Percentiles rank a stretch among this genome's conserved stretches.
These are phyloP conservation scores for Paramyrothecium sp. DNA, from an alignment of 2,329 filamentous ascomycete genomes.

Conservation along the genomic window DNA sequence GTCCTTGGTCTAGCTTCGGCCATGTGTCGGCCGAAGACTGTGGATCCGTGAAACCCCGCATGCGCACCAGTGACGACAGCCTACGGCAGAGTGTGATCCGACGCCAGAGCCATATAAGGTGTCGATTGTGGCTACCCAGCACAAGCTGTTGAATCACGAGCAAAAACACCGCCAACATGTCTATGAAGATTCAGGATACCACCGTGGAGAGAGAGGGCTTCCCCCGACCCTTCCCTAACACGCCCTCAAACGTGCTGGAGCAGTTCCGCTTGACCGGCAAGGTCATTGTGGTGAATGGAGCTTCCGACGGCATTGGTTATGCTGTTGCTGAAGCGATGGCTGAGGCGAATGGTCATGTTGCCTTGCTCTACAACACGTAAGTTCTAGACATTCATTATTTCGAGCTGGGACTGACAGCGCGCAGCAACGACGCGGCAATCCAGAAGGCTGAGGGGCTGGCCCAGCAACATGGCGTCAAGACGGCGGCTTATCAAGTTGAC, in stretches of 20 bases:
- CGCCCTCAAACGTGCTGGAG: constrained; percentile 37
- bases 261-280: constrained; percentile 41
- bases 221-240: constrained; percentile 20
- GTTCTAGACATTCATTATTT: background rate
- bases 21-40: background rate
- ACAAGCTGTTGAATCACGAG: background rate
- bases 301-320: constrained; percentile 42
- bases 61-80: background rate
- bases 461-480: constrained; percentile 30
- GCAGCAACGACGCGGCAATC: constrained; percentile 30
- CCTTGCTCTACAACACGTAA: constrained; percentile 28
- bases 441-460: constrained; percentile 31
- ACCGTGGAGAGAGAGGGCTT: constrained; percentile 17
- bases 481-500: constrained; percentile 41
- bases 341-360: constrained; percentile 41
- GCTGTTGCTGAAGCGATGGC: constrained; percentile 44
- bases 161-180: constrained; percentile 16
- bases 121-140: too few species aligned
- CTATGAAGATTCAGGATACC: constrained; percentile 22
- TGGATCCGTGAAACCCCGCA: background rate
- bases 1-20: too few species aligned
- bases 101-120: too few species aligned
- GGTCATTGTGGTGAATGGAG: constrained; percentile 42
- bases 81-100: too few species aligned
- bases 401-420: background rate